A percentile compares a stretch with the other conserved stretches of the same genome.
phyloP scores from a whole-genome alignment of 345 rosid genomes.

The Hibiscus mutabilis region DNA sequence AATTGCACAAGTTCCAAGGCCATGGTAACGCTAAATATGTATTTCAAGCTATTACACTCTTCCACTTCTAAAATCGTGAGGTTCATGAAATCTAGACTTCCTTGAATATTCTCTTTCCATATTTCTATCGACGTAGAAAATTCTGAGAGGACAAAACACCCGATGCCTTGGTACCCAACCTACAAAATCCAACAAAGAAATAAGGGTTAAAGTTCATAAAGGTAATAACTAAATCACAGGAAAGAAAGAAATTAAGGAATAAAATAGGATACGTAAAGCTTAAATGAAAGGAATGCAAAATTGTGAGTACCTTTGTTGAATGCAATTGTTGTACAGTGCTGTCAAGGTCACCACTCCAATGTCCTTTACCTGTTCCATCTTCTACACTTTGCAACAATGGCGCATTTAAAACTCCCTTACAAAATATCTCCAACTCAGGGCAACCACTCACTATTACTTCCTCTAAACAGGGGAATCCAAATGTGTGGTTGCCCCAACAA shows the following conservation, averaged over 20 bases:
- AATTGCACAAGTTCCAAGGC: background rate
- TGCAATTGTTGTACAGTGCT: background rate
- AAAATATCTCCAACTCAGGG: background rate
- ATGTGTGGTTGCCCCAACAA: background rate
- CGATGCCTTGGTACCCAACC: background rate
- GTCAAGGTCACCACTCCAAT: background rate
- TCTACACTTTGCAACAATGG: background rate
- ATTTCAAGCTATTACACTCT: background rate
- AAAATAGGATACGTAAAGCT: background rate
- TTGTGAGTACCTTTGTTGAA: background rate
- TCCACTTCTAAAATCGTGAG: background rate
- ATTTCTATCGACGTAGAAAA: background rate
- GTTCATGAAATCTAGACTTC: background rate
- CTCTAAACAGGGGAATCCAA: background rate
- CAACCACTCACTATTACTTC: background rate
- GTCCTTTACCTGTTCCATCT: background rate
- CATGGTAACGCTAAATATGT: background rate
- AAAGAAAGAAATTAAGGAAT: background rate
- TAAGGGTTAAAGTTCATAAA: background rate
- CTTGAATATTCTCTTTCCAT: background rate
- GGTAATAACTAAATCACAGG: background rate
- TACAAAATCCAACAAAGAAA: background rate
- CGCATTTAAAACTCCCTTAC: background rate
- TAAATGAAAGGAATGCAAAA: background rate
- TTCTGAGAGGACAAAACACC: background rate